Evolutionary conservation across 805 yeast species (phyloP), one percentile per base, ranked within the genome.

Genomic region (Candida sanyiensis): DNA sequence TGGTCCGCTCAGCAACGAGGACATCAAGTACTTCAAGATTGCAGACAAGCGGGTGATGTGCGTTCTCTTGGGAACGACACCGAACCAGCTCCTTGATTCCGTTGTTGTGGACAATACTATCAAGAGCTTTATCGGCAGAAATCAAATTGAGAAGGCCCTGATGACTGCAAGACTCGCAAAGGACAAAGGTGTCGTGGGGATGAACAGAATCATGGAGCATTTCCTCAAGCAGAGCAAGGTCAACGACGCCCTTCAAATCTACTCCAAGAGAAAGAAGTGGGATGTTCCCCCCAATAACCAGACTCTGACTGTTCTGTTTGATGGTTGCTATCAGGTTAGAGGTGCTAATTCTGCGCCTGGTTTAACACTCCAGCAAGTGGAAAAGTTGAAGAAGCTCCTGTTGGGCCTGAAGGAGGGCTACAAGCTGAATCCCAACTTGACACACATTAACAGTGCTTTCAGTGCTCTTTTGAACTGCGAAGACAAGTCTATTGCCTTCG

Each of bases 211-310:
- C 0, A 54, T 77, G 51, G 67, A 71, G 43, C 69, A 75, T 63
- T 62, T 69, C 29, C 57, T 80, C 4, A 55, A 56, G 7, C 50
- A 51, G 1, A 49, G 62, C 7, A 66, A 70, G 3, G 67, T 69
- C 17, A 67, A 69, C 32, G 66, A 64, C 7, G 82, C 83, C 0
- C 39, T 80, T 19, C 72, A 72, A 28, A 47, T 74, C 15, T 68
- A 69, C 43, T 67, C 69, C 36, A 69, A 72, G 59, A 63, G 85
- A 35, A 78, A 76, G 48, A 81, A 79, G 52, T 73, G 84, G 78
- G 73, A 72, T 1, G 67, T 77, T 10, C 69, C 71, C 2, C 61
- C 69, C 5, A 74, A 79, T 47, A 71, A 73, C 19, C 63, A 67
- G 23, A 61, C 75, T 3, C 52, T 67, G 34, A 72, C 74, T 6